Conservation (phyloP, 2,329 filamentous ascomycete genomes). For the Keithomyces neogunnii region DNA sequence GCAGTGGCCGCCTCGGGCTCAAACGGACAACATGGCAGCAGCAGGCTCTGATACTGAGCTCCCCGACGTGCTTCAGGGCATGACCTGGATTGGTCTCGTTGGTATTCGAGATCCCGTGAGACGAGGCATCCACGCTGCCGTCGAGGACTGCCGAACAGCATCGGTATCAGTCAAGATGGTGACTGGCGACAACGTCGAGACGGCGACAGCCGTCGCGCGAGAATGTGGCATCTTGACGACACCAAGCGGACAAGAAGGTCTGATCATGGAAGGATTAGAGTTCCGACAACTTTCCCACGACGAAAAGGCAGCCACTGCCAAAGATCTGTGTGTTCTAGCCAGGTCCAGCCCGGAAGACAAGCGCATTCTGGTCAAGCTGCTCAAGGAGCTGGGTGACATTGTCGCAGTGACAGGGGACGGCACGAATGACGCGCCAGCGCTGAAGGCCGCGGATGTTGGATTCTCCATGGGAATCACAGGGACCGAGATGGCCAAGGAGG, state of each 20-base stretch:
- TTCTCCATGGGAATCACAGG: slow-evolving; percentile 62
- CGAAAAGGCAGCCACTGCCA: slow-evolving; percentile 17
- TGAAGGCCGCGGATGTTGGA: slow-evolving; percentile 57
- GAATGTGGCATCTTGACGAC: slow-evolving; percentile 50
- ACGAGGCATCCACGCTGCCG: slow-evolving; percentile 48
- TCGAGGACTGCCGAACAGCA: slow-evolving; percentile 29
- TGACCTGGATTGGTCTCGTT: slow-evolving; percentile 63
- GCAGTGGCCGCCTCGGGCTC: slow-evolving; percentile 57
- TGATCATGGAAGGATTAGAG: slow-evolving; percentile 14
- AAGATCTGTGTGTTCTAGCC: slow-evolving; percentile 43
- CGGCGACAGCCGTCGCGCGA: slow-evolving; percentile 39
- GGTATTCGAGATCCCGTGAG: slow-evolving; percentile 59
- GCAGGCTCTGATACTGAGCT: slow-evolving; percentile 32
- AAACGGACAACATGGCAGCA: slow-evolving; percentile 39
- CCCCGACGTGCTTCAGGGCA: slow-evolving; percentile 39
- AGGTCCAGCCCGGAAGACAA: slow-evolving; percentile 54
- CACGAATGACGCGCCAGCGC: slow-evolving; percentile 56
- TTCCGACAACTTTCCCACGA: not conserved
- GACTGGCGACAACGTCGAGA: slow-evolving; percentile 43
- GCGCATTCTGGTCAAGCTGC: slow-evolving; percentile 42
- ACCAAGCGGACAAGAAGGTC: not conserved
- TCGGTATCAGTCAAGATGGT: slow-evolving; percentile 55
- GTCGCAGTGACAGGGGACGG: slow-evolving; percentile 60
- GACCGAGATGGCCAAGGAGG: slow-evolving; percentile 63
- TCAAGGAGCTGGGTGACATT: slow-evolving; percentile 45